These are phyloP conservation scores for Neonectria punicea DNA, from an alignment of 2,329 filamentous ascomycete species.

Conservation along the genomic window DNA sequence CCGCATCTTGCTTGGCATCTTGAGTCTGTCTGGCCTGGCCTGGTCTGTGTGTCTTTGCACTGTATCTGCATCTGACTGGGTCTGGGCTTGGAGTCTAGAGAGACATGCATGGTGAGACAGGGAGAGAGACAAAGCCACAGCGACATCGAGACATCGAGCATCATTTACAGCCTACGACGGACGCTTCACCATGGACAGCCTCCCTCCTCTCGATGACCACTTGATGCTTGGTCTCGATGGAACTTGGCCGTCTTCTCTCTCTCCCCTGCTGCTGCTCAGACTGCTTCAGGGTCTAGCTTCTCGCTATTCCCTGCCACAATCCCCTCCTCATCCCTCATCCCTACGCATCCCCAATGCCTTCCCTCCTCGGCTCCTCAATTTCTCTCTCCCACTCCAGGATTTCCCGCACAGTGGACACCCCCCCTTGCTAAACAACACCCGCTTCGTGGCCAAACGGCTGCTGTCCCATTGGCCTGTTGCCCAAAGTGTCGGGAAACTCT, in stretches of 20 bases:
- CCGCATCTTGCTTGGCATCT: neutral
- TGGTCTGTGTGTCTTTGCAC: neutral
- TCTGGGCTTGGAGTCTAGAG: neutral
- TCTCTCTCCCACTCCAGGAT: constrained; percentile 30
- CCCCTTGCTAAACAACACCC: neutral
- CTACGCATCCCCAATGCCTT: neutral
- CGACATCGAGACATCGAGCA: neutral
- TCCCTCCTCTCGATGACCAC: neutral
- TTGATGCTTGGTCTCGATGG: neutral
- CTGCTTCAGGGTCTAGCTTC: neutral
- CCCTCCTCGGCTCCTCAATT: neutral
- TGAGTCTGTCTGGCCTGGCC: neutral
- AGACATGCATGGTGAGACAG: neutral
- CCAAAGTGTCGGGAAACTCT: neutral
- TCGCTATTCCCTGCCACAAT: neutral
- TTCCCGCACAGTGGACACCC: constrained; percentile 36
- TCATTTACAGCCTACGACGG: neutral
- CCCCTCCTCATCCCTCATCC: neutral
- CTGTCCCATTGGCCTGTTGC: constrained; percentile 30
- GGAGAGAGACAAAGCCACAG: too few relatives aligned
- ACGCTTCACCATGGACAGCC: neutral
- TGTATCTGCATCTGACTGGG: neutral
- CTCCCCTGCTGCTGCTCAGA: constrained; percentile 3
- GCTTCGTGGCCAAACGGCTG: constrained; percentile 26
- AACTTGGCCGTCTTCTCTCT: neutral